Base-by-base conservation (phyloP, 768 basidiomycete genomes). In the Suillus americanus region DNA sequence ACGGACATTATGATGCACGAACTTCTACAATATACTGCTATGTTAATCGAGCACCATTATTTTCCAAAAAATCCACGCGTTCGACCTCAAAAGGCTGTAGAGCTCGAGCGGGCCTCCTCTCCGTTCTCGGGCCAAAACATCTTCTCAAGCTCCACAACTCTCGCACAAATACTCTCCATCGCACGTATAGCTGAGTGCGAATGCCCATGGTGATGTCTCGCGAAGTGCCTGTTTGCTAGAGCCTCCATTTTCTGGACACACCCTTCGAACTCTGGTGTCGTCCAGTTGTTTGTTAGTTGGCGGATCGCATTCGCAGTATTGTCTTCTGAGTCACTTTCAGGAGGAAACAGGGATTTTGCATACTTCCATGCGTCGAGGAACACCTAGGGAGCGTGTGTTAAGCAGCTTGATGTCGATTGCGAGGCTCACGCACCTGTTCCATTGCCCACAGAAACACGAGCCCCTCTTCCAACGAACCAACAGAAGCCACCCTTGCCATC, bases 381-480 rank as follows among this genome's bases (percentile, higher is more conserved):
- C 30, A 89, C 80, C 91, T 92, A 55, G 14, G 33, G 30, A 38
- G 33, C 37, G 33, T 57, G 40, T 23, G 20, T 18, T 38, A 38
- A 57, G 46, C 20, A 66, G 25, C 51, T 20, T n/a, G 14, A 37
- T 59, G 5, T 33, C 9, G 3, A 28, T 13, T 54, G 40, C 13
- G 55, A 40, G 33, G 13, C 62, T 62, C 25, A 64, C 75, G 25
- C 50, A 90, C 90, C 78, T 84, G 82, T 72, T 92, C 91, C 90
- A 92, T 92, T 0, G 88, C 88, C 90, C 90, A 92, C 16, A 93
- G 75, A 66, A 92, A 87, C 1, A 92, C 78, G 25, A 93, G 74
- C 0, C 87, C 88, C 48, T 92, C 90, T 57, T 84, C 82, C 23
- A 90, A 67, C 0, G 76, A 78, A 4, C 80, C 83, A 18, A 75